Base-by-base conservation (phyloP, 2,329 filamentous ascomycete genomes). In the Xylariaceae sp. region DNA sequence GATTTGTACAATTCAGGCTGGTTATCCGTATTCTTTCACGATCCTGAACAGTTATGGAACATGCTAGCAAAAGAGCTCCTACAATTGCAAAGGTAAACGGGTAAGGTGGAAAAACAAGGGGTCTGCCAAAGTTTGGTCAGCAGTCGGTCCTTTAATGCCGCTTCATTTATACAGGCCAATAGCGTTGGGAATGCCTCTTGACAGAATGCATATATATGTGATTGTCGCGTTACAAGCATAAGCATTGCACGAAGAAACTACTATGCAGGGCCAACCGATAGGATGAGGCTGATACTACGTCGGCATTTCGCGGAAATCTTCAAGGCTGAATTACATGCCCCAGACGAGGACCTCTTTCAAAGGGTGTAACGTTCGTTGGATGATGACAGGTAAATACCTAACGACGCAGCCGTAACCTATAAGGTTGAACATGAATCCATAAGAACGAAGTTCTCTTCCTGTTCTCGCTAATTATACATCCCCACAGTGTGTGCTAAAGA, bases 61-160 rank as follows among this genome's bases (percentile, higher is more conserved):
- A n/a, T n/a, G n/a, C n/a, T n/a, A n/a, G n/a, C n/a, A n/a, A n/a
- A n/a, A n/a, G n/a, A n/a, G n/a, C n/a, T n/a, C 32, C 16, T 48
- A 11, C n/a, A 39, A 11, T 18, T 40, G 30, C n/a, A 24, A 20
- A 9, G 18, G 35, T 30, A 30, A 13, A 39, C 18, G 18, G 11
- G 7, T 11, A 20, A 33, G 6, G 37, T 50, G 21, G 39, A 39
- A 50, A 44, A 50, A 36, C 42, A 45, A 16, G 47, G 39, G 30
- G n/a, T n/a, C 29, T 24, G 13, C 39, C 23, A 23, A 39, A 26
- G 37, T 27, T 8, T 6, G 23, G 29, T 27, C 35, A 26, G 42
- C 32, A 45, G n/a, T n/a, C n/a, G n/a, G n/a, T n/a, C n/a, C n/a
- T n/a, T n/a, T 36, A 27, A 29, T 45, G 36, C 42, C 43, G 32